Conservation (phyloP, 805 yeast species). For the Cyberlindnera saturnus region DNA sequence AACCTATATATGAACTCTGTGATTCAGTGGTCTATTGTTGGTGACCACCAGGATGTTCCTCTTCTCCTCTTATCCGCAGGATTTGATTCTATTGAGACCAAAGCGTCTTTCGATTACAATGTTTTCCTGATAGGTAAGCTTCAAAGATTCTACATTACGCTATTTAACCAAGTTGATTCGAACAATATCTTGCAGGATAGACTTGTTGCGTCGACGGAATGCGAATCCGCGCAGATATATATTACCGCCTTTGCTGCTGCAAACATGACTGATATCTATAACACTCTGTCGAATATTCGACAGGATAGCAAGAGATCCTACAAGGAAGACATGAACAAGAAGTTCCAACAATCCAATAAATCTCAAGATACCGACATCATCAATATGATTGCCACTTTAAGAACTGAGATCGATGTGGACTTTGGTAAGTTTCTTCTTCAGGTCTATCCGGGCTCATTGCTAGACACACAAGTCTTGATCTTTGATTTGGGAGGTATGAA, state of each 20-base stretch:
- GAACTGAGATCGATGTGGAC: constrained; percentile 61
- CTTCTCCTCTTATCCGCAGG: constrained; percentile 57
- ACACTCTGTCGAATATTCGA: constrained; percentile 61
- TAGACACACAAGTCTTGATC: constrained; percentile 71
- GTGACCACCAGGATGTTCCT: constrained; percentile 49
- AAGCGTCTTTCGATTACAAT: constrained; percentile 79
- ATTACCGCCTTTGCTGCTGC: constrained; percentile 85
- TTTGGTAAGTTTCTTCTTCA: constrained; percentile 53
- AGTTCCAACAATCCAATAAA: constrained; percentile 20
- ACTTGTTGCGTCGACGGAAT: constrained; percentile 43
- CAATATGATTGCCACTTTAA: constrained; percentile 34
- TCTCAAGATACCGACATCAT: constrained; percentile 20
- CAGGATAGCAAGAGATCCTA: constrained; percentile 72
- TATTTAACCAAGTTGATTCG: constrained; percentile 61
- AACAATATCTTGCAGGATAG: constrained; percentile 49
- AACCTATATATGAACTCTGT: constrained; percentile 54
- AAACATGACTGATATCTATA: constrained; percentile 69
- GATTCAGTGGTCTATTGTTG: constrained; percentile 59
- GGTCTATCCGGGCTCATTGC: constrained; percentile 76
- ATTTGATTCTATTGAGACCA: constrained; percentile 47
- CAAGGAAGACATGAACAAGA: constrained; percentile 65
- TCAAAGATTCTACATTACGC: constrained; percentile 40
- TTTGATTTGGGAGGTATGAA: constrained; percentile 47
- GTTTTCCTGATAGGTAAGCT: constrained; percentile 64
- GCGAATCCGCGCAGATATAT: constrained; percentile 52